Base-by-base conservation (phyloP, 2,329 filamentous ascomycete species). In the Aspergillus sp. region DNA sequence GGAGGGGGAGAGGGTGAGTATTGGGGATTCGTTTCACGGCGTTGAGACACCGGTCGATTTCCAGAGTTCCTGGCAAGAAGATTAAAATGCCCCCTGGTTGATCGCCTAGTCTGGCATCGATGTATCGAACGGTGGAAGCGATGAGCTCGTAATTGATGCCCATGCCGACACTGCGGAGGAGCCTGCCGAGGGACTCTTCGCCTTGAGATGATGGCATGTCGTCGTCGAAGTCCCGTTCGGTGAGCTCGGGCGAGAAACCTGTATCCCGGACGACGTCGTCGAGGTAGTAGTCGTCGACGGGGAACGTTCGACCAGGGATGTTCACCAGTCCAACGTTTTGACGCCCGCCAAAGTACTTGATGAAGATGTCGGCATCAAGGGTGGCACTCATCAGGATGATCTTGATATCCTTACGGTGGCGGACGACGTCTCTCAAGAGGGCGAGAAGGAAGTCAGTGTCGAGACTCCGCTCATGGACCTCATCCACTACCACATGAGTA, bases 331-430 rank as follows among this genome's bases (percentile, higher is more conserved):
- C 91, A 25, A 97, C 92, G 4, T 78, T 80, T 11, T 82, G 82
- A 47, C 85, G 82, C 1, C 81, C 81, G 5, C 81, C 83, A 74
- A 97, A 97, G 71, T 97, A 97, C 51, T 84, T 77, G 59, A 85
- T 85, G 70, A 97, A 97, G 0, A 91, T 85, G 1, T 86, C 82
- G 1, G 93, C 91, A 71, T 99, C 92, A 3, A 97, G 83, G 0
- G 93, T 99, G 2, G 93, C 93, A 71, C 91, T 96, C 94, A 99
- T 99, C 32, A 99, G 79, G 11, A 99, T 86, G 38, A 97, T 81
- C 70, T 93, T 96, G 34, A 97, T 81, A 57, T 95, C 89, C 62
- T 85, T 87, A 45, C 89, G 82, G 59, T 80, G 79, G 53, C 81
- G 82, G 58, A 97, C 73, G 5, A 96, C 89, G 67, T 96, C 89